Evolutionary conservation across 129 eudicot species (phyloP), one percentile per base, ranked within the genome.

Genomic region (Tagetes patula): DNA sequence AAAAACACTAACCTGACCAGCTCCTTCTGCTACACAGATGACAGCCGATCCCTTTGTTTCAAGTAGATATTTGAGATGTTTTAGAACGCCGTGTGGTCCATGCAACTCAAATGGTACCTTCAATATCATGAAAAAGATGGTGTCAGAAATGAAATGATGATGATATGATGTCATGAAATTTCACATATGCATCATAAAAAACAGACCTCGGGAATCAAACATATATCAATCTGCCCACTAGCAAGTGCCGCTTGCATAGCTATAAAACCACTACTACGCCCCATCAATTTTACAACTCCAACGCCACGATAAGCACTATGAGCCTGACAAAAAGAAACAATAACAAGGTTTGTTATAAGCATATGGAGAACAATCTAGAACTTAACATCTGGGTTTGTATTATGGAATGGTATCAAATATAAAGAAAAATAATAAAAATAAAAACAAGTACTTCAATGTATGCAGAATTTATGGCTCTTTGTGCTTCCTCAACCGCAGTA

Each of bases 181-280:
- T 3, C 13, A 52, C 40, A 72, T 32, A 62, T 65, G 52, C 54
- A 46, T 41, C 46, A 68, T 32, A 13, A 58, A 4, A 60, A 34
- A 74, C 39, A 74, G 81, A 90, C 99, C 99, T 95, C 99, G 2
- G 99, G 99, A 68, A 95, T 88, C 85, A 95, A 84, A 76, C 99
- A 95, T 83, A 95, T 82, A 80, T 95, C 99, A 78, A 95, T 87
- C 78, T 95, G 99, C 47, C 99, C 99, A 84, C 99, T 95, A 68
- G 99, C 95, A 70, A 95, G 97, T 74, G 99, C 88, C 76, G 99
- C 99, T 72, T 95, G 97, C 99, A 95, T 95, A 64, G 99, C 99
- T 77, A 95, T 95, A 77, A 90, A 95, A 8, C 99, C 99, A 82
- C 99, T 95, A 79, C 96, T 88, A 55, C 99, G 97, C 41, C 99